phyloP scores from a whole-genome alignment of 345 rosid genomes.

The Populus deltoides region DNA sequence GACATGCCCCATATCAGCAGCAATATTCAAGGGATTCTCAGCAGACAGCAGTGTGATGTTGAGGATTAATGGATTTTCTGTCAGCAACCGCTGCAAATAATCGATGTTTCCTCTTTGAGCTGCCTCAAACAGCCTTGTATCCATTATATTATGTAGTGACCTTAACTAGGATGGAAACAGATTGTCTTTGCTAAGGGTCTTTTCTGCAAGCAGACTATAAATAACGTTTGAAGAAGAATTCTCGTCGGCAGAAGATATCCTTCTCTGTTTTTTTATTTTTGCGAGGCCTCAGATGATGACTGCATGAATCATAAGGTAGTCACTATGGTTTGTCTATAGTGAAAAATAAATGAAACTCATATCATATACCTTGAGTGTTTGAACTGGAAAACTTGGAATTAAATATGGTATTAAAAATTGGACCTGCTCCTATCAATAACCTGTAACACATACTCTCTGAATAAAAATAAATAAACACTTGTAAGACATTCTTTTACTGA shows the following conservation, averaged over 20 bases:
- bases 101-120: conserved; percentile 23
- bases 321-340: too few species aligned
- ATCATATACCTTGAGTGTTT: too few species aligned
- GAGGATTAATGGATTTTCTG: conserved; percentile 25
- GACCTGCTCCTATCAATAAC: too few species aligned
- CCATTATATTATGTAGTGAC: conserved; percentile 10
- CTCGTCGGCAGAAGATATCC: not conserved
- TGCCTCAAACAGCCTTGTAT: conserved; percentile 15
- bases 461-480: too few species aligned
- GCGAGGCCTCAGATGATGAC: too few species aligned
- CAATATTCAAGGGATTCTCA: conserved; percentile 28
- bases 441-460: too few species aligned
- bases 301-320: too few species aligned
- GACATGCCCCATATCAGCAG: conserved; percentile 11
- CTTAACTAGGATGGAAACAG: not conserved
- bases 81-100: conserved; percentile 16
- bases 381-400: too few species aligned
- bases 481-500: too few species aligned
- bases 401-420: too few species aligned
- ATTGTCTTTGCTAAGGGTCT: not conserved
- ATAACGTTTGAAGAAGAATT: not conserved
- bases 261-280: not conserved
- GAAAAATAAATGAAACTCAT: too few species aligned
- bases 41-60: not conserved
- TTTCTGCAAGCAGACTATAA: not conserved